Evolutionary conservation across 1,284 basidiomycete genomes (phyloP).

Genomic region (Tilletia horrida): DNA sequence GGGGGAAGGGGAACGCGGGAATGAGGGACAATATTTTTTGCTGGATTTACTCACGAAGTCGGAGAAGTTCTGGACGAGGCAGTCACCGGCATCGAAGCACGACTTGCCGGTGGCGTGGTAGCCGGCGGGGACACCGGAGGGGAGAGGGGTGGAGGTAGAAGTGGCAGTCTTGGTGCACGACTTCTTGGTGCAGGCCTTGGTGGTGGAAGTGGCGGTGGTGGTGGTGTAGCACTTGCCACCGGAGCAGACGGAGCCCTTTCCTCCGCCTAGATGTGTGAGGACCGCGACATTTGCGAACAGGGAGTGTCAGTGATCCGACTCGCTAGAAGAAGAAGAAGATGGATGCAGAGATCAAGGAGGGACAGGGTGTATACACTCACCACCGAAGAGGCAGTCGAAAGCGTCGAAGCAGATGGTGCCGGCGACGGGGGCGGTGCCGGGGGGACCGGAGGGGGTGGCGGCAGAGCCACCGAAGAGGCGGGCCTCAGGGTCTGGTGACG

Average conservation of each 20-base stretch:
- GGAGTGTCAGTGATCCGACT: too few species aligned
- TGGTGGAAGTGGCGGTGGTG: background rate
- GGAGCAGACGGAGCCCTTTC: conserved; percentile 1
- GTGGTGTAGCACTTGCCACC: conserved; percentile 17
- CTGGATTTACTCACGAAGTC: background rate
- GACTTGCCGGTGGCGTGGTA: conserved; percentile 8
- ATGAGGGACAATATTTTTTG: background rate
- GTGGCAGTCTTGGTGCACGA: background rate
- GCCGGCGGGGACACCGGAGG: conserved; percentile 14
- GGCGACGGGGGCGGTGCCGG: conserved; percentile 14
- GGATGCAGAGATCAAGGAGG: too few species aligned
- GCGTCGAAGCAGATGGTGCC: conserved; percentile 15
- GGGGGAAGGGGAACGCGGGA: background rate
- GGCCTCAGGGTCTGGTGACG: conserved; percentile 14
- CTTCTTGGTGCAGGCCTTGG: background rate
- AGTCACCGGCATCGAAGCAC: conserved; percentile 9
- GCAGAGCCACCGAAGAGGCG: background rate
- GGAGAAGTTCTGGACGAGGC: background rate
- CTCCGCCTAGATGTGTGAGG: too few species aligned
- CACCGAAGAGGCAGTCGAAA: conserved; percentile 15
- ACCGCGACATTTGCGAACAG: too few species aligned
- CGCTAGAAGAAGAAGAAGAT: too few species aligned
- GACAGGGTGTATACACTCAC: too few species aligned
- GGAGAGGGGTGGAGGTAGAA: background rate
- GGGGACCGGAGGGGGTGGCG: conserved; percentile 1